phyloP scores from a whole-genome alignment of 1,139 yeast genomes.

The Tardiomyces depauwii region DNA sequence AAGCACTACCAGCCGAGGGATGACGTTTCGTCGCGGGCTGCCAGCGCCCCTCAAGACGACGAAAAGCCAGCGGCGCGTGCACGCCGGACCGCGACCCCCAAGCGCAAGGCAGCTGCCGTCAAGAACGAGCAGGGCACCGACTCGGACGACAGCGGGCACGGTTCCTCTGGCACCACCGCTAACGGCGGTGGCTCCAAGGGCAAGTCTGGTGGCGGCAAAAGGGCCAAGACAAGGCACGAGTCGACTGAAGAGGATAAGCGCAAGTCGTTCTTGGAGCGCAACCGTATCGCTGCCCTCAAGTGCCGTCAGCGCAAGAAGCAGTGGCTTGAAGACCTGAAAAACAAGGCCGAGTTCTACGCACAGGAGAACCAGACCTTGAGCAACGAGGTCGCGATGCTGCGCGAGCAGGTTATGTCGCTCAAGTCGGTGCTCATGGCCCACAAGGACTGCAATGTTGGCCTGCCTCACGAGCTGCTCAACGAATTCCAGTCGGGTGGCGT shows the following conservation, averaged over 20 bases:
- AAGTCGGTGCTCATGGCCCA: conserved; percentile 25
- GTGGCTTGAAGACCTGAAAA: conserved; percentile 73
- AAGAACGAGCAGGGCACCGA: not conserved
- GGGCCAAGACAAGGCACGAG: conserved; percentile 13
- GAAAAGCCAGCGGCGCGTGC: conserved; percentile 1
- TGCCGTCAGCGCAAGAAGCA: conserved; percentile 94
- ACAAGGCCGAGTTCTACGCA: conserved; percentile 56
- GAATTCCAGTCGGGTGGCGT: not conserved
- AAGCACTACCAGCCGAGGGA: too few relatives aligned
- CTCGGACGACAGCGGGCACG: not conserved
- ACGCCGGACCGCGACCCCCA: not conserved
- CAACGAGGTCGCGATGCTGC: conserved; percentile 37
- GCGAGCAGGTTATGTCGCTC: conserved; percentile 39
- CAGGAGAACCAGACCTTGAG: conserved; percentile 49
- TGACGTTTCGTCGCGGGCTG: not conserved
- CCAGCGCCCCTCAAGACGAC: not conserved
- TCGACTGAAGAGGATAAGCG: conserved; percentile 59
- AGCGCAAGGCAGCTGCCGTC: not conserved
- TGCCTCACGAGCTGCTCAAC: not conserved
- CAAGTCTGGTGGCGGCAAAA: not conserved
- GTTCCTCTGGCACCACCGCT: not conserved
- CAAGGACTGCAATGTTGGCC: conserved; percentile 13
- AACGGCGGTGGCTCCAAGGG: not conserved
- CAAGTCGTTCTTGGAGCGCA: conserved; percentile 74
- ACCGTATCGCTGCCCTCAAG: conserved; percentile 89